Evolutionary conservation across 768 basidiomycete species (phyloP).

Genomic region (Russula sp.): DNA sequence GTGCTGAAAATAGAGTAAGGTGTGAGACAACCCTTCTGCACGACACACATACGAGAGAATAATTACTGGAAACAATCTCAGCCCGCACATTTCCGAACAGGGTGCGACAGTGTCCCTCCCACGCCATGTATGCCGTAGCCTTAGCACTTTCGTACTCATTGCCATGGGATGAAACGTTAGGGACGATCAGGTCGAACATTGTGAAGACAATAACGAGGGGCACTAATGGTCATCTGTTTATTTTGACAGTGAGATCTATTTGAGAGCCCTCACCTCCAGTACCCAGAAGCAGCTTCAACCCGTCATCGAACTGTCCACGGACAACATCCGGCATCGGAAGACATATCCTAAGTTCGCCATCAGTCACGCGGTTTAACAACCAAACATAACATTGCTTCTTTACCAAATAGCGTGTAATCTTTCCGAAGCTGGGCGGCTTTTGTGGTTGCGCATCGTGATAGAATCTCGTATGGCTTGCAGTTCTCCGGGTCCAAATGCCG

Average conservation of each 20-base stretch:
- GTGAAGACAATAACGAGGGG: constrained; percentile 16
- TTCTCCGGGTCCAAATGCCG: neutral
- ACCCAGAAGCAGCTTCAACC: neutral
- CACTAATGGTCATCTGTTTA: constrained; percentile 3
- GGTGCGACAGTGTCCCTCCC: neutral
- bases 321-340: constrained; percentile 1
- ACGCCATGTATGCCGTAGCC: neutral
- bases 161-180: neutral
- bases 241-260: too few relatives aligned
- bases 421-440: neutral
- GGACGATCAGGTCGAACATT: constrained; percentile 2
- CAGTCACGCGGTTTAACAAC: neutral
- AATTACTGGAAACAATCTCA: constrained; percentile 16
- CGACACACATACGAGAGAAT: neutral
- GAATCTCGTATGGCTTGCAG: neutral
- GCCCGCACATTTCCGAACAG: neutral
- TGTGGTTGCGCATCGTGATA: neutral
- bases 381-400: neutral
- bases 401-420: constrained; percentile 23
- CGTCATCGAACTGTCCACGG: neutral
- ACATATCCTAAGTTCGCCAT: constrained; percentile 15
- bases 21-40: neutral
- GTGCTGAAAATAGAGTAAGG: neutral
- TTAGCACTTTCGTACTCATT: neutral
- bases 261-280: constrained; percentile 2